These are phyloP conservation scores for Lachancea thermotolerans DNA, from an alignment of 805 yeast genomes.

Conservation along the genomic window DNA sequence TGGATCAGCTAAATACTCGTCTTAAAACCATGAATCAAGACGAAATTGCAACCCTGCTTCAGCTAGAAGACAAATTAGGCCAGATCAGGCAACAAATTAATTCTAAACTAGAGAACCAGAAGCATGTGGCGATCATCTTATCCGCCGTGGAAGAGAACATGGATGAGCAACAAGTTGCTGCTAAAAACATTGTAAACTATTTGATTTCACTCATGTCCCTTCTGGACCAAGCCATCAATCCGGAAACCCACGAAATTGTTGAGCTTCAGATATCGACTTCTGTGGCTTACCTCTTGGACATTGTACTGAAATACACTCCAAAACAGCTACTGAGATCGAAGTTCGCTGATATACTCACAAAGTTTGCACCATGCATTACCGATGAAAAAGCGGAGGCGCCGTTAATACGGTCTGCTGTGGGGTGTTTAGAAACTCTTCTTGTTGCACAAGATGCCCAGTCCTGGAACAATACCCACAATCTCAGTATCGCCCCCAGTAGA, in stretches of 20 bases:
- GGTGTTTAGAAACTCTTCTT: conserved; percentile 73
- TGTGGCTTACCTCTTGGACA: conserved; percentile 73
- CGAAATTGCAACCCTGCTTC: conserved; percentile 34
- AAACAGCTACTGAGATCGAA: conserved; percentile 61
- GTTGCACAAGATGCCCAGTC: conserved; percentile 72
- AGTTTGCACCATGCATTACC: conserved; percentile 75
- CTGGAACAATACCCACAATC: conserved; percentile 56
- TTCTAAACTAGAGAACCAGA: conserved; percentile 84
- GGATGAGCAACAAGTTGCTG: conserved; percentile 43
- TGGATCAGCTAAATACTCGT: neutral
- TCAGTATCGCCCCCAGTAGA: conserved; percentile 60
- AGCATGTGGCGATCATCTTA: conserved; percentile 73
- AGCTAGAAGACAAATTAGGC: conserved; percentile 55
- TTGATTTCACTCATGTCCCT: conserved; percentile 77
- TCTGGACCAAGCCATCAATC: conserved; percentile 61
- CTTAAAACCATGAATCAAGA: conserved; percentile 24
- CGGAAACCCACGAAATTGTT: conserved; percentile 41
- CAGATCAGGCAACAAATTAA: conserved; percentile 63
- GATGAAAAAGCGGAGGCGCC: conserved; percentile 70
- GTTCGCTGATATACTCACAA: conserved; percentile 70
- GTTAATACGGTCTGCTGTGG: conserved; percentile 72
- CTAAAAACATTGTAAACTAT: conserved; percentile 69
- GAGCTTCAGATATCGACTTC: conserved; percentile 65
- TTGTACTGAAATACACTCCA: conserved; percentile 70
- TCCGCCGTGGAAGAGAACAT: conserved; percentile 89